Percentiles rank a stretch among this genome's conserved stretches.
These are phyloP conservation scores for Cytospora leucostoma DNA, from an alignment of 2,329 filamentous ascomycete species.

Conservation along the genomic window DNA sequence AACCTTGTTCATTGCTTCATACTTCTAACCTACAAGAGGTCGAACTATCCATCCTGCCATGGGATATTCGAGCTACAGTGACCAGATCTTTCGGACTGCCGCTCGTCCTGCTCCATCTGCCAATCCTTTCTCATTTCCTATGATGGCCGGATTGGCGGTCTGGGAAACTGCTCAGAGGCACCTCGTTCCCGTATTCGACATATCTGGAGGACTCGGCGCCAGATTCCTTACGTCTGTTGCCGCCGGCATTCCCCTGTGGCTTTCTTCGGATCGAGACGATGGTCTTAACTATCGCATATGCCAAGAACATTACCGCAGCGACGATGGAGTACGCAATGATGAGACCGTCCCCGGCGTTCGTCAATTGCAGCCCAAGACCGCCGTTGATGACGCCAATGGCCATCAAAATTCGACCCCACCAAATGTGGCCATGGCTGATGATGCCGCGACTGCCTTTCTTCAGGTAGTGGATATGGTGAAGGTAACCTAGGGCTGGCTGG, in stretches of 20 bases:
- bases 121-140: slow-evolving; percentile 7
- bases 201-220: slow-evolving; percentile 5
- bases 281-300: slow-evolving; percentile 45
- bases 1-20: too few species aligned
- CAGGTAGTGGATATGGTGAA: slow-evolving; percentile 59
- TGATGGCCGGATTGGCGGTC: neutral
- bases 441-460: slow-evolving; percentile 49
- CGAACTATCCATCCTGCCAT: too few species aligned
- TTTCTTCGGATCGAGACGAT: slow-evolving; percentile 20
- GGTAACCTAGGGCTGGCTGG: slow-evolving; percentile 58
- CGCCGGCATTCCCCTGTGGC: neutral
- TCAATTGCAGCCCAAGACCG: slow-evolving; percentile 59
- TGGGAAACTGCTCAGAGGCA: slow-evolving; percentile 18
- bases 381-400: slow-evolving; percentile 63
- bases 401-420: slow-evolving; percentile 62
- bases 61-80: too few species aligned
- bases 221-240: slow-evolving; percentile 11
- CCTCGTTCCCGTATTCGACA: slow-evolving; percentile 17
- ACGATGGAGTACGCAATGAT: slow-evolving; percentile 59
- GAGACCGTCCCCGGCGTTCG: slow-evolving; percentile 42
- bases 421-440: slow-evolving; percentile 61
- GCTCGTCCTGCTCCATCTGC: neutral
- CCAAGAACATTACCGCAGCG: slow-evolving; percentile 48
- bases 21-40: too few species aligned
- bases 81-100: too few species aligned